Conservation (phyloP, 257 asterid genomes). For the Ocimum tenuiflorum region DNA sequence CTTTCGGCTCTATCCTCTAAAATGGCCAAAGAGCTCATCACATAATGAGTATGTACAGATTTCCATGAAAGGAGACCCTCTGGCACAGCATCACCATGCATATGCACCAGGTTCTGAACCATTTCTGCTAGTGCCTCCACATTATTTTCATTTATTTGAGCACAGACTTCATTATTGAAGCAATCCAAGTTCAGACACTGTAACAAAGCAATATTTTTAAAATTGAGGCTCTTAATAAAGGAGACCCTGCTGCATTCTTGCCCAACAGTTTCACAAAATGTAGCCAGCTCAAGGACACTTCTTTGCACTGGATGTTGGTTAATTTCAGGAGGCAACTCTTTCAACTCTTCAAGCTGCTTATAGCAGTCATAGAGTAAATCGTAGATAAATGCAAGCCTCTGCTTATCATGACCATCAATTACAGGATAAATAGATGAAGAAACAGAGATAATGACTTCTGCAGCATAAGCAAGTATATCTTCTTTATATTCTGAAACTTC, state of each 20-base stretch:
- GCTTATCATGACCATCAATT: conserved; percentile 78
- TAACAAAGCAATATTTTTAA: conserved; percentile 73
- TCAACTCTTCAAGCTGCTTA: conserved; percentile 38
- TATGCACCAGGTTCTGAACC: conserved; percentile 63
- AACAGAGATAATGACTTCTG: conserved; percentile 52
- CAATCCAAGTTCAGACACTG: conserved; percentile 58
- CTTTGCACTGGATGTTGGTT: conserved; percentile 25
- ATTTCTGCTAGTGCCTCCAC: conserved; percentile 73
- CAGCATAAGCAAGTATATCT: conserved; percentile 54
- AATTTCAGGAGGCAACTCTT: conserved; percentile 30
- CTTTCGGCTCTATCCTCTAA: conserved; percentile 51
- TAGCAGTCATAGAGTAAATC: conserved; percentile 77
- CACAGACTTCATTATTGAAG: conserved; percentile 60
- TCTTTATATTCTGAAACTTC: conserved; percentile 57
- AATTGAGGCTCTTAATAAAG: conserved; percentile 54
- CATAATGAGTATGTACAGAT: conserved; percentile 48
- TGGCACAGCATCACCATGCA: conserved; percentile 44
- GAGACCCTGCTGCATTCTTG: conserved; percentile 76
- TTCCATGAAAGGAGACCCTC: conserved; percentile 57
- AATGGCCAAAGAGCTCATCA: conserved; percentile 47
- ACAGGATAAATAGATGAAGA: conserved; percentile 54
- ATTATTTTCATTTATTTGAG: conserved; percentile 59
- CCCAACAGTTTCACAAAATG: conserved; percentile 47
- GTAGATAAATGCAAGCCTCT: conserved; percentile 71
- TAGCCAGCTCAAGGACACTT: conserved; percentile 35